Conservation (phyloP, 176 grass and related monocot species). For the Rhipidocladum racemiflorum region DNA sequence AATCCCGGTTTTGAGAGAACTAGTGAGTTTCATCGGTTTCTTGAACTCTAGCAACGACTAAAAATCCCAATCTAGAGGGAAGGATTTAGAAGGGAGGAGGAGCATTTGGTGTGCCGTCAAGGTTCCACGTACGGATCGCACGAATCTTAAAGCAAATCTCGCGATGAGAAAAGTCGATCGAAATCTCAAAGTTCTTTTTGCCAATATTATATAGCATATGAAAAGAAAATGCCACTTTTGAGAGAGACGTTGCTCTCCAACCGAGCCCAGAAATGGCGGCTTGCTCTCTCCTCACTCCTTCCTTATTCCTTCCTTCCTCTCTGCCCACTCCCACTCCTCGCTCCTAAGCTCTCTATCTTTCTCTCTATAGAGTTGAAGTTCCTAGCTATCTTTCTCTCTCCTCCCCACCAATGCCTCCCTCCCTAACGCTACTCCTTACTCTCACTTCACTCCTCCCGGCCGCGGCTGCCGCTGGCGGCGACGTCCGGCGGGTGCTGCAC, state of each 20-base stretch:
- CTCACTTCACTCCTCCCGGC: neutral
- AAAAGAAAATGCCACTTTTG: constrained; percentile 22
- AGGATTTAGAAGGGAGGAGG: too few relatives aligned
- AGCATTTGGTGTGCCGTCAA: too few relatives aligned
- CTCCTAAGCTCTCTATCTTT: neutral
- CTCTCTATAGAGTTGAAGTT: neutral
- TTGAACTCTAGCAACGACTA: neutral
- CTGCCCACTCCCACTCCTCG: neutral
- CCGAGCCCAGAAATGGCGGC: constrained; percentile 25
- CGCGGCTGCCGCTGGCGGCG: neutral
- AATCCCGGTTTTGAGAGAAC: neutral
- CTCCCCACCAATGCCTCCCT: neutral
- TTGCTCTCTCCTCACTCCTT: neutral
- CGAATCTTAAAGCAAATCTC: neutral
- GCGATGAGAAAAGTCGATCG: neutral
- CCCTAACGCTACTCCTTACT: neutral
- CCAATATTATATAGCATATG: neutral
- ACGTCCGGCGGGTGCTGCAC: constrained; percentile 55
- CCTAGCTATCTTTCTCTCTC: neutral
- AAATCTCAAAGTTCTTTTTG: neutral
- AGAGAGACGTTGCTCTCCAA: neutral
- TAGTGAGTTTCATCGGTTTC: neutral
- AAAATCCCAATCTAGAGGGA: neutral
- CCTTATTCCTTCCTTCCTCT: constrained; percentile 2
- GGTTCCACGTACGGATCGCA: too few relatives aligned